Percentiles rank a stretch among this genome's conserved stretches.
Evolutionary conservation across 768 basidiomycete genomes (phyloP).

Genomic region (Glaciozyma martinii): DNA sequence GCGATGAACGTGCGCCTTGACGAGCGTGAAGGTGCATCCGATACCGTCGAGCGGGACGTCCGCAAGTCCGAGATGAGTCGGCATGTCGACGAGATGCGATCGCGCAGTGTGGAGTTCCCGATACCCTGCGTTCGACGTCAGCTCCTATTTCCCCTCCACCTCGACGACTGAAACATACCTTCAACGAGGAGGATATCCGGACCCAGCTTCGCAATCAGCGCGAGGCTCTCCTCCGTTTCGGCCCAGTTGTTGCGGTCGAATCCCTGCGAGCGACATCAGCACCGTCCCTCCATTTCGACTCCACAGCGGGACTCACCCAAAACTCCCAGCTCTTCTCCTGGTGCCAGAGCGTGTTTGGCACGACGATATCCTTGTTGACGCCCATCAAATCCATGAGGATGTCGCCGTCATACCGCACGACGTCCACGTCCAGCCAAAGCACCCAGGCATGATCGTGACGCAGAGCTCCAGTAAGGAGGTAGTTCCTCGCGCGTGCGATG

Average conservation of each 20-base stretch:
- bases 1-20: constrained; percentile 22
- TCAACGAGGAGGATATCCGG: constrained; percentile 18
- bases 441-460: constrained; percentile 14
- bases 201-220: constrained; percentile 3
- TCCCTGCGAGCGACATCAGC: constrained; percentile 1
- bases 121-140: constrained; percentile 3
- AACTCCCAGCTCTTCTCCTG: constrained; percentile 15
- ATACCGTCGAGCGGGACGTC: constrained; percentile 24
- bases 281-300: too few relatives aligned
- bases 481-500: constrained; percentile 20
- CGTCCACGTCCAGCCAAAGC: constrained; percentile 25
- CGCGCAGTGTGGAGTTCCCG: constrained; percentile 15
- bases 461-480: constrained; percentile 1
- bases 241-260: constrained; percentile 21
- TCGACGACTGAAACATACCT: background rate
- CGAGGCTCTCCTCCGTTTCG: constrained; percentile 17
- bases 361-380: constrained; percentile 15
- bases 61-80: constrained; percentile 16
- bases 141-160: background rate
- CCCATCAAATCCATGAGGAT: constrained; percentile 18
- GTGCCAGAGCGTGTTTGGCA: constrained; percentile 20
- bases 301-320: constrained; percentile 7
- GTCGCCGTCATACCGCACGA: constrained; percentile 16
- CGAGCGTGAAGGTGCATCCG: constrained; percentile 20
- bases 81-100: constrained; percentile 21